phyloP scores from a whole-genome alignment of 2,329 filamentous ascomycete genomes.

The Neurospora sp. region DNA sequence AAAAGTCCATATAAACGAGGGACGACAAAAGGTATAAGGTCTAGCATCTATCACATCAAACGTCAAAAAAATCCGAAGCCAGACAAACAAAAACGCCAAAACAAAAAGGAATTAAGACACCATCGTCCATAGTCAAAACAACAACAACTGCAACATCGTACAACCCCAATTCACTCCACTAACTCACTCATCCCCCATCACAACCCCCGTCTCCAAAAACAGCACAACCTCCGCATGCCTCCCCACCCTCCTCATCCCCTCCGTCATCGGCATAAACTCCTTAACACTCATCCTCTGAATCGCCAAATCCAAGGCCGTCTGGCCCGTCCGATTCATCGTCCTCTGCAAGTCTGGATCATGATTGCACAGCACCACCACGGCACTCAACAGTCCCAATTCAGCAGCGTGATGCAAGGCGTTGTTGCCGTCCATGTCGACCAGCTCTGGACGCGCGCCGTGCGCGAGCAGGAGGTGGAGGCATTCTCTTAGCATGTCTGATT shows the following conservation, averaged over 20 bases:
- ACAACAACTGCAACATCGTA: too few relatives aligned
- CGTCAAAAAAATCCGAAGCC: background rate
- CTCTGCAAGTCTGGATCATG: background rate
- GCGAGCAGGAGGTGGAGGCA: background rate
- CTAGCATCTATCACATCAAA: background rate
- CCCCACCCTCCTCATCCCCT: background rate
- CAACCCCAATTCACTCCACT: too few relatives aligned
- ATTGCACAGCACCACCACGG: background rate
- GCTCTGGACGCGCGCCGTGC: background rate
- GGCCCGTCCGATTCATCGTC: background rate
- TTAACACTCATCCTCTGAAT: background rate
- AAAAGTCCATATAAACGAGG: background rate
- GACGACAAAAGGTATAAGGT: background rate
- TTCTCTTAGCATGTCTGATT: background rate
- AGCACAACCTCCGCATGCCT: constrained; percentile 1
- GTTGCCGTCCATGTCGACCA: background rate
- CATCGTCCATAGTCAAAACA: too few relatives aligned
- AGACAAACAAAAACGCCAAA: background rate
- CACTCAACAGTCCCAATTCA: background rate
- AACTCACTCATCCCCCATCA: background rate
- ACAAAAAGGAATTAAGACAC: too few relatives aligned
- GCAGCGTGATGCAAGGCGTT: constrained; percentile 1
- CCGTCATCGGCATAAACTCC: background rate
- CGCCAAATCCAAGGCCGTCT: background rate
- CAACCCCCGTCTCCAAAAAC: background rate